phyloP scores from a whole-genome alignment of 108 stramenopile species.

The Fistulifera solaris region DNA sequence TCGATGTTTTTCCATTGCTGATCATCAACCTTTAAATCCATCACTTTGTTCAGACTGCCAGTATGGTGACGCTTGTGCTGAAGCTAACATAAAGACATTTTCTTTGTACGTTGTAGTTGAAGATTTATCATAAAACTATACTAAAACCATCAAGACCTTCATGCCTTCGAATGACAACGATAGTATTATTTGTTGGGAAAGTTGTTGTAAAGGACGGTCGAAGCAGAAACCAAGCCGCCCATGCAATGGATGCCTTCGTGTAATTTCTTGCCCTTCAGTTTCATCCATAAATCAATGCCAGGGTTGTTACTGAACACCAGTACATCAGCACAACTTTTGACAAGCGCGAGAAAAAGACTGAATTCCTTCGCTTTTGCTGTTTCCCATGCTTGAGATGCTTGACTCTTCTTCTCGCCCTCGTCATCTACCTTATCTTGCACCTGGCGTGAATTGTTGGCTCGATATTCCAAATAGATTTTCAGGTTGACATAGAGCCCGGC shows the following conservation, averaged over 20 bases:
- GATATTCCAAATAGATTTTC: slow-evolving; percentile 24
- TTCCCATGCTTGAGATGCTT: slow-evolving; percentile 14
- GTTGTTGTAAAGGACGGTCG: slow-evolving; percentile 69
- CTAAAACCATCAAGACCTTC: too few relatives aligned
- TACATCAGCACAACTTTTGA: slow-evolving; percentile 67
- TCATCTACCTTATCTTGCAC: slow-evolving; percentile 15
- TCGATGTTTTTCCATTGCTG: too few relatives aligned
- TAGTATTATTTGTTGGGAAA: slow-evolving; percentile 49
- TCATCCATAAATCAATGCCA: slow-evolving; percentile 65
- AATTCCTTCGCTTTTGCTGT: slow-evolving; percentile 42
- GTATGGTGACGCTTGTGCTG: too few relatives aligned
- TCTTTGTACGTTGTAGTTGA: too few relatives aligned
- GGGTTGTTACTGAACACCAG: slow-evolving; percentile 79
- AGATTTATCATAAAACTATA: too few relatives aligned
- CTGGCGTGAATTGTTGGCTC: slow-evolving; percentile 16
- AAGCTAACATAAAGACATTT: too few relatives aligned
- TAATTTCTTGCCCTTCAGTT: slow-evolving; percentile 64
- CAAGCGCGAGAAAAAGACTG: slow-evolving; percentile 43
- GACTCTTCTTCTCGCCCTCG: background rate
- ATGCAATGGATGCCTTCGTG: slow-evolving; percentile 73
- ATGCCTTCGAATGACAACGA: background rate
- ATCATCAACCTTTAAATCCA: too few relatives aligned
- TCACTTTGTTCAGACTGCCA: too few relatives aligned
- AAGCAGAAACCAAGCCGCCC: slow-evolving; percentile 64
- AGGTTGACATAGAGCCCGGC: slow-evolving; percentile 46